phyloP scores from a whole-genome alignment of 2,329 filamentous ascomycete genomes.

The Metarhizium brunneum region DNA sequence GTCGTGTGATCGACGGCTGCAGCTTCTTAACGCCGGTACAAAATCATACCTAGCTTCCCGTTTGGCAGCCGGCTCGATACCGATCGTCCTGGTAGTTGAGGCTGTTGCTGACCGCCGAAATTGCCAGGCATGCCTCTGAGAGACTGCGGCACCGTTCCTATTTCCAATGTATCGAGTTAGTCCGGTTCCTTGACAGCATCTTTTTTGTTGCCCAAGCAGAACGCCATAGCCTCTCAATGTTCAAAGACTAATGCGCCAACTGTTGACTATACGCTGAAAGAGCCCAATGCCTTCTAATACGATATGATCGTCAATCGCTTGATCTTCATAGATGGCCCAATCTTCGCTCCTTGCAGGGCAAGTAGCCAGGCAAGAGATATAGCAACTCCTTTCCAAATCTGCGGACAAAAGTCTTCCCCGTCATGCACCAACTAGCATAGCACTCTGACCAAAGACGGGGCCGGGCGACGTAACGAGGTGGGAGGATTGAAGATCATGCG shows the following conservation, averaged over 20 bases:
- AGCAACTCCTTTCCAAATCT: no score
- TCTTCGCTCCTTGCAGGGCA: neutral
- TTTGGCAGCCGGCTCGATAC: constrained; percentile 53
- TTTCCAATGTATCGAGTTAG: constrained; percentile 18
- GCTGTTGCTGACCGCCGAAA: constrained; percentile 51
- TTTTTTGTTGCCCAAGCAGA: neutral
- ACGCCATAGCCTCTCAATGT: neutral
- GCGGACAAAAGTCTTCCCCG: neutral
- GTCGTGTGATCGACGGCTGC: no score
- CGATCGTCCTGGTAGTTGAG: constrained; percentile 41
- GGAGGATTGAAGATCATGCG: constrained; percentile 9
- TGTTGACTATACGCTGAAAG: neutral
- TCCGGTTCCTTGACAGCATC: neutral
- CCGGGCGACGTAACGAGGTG: neutral
- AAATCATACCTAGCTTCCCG: constrained; percentile 49
- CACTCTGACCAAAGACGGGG: neutral
- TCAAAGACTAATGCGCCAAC: neutral
- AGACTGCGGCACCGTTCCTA: constrained; percentile 52
- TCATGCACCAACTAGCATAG: neutral
- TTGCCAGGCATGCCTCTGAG: constrained; percentile 52
- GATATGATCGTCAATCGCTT: neutral
- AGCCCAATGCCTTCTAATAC: no score
- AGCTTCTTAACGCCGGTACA: neutral
- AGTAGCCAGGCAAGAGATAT: neutral
- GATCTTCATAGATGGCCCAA: neutral